Evolutionary conservation across 2,329 filamentous ascomycete species (phyloP), one percentile per base, ranked within the genome.

Genomic region (Aureobasidium sp.): DNA sequence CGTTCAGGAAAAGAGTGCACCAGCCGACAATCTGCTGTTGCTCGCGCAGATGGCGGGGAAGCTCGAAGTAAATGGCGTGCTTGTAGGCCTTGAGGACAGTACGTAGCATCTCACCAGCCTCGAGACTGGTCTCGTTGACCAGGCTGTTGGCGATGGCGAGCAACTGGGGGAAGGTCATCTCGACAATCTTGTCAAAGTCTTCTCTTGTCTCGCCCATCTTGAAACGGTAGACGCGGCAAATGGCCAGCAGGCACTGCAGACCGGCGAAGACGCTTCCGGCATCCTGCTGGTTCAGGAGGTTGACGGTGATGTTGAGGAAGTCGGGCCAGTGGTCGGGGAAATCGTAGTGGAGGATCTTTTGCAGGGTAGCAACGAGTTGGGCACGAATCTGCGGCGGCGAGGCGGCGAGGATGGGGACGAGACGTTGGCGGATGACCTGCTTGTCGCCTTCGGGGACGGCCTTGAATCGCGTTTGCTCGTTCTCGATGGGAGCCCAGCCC

Each of bases 71-170:
- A 70, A 95, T 96, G 52, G 94, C 92, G 78, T 99, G 93, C 79
- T 99, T 99, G 78, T 96, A 99, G 40, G 91, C 88, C 80, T 99
- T 99, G 71, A 99, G 83, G 61, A 95, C 90, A 63, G 95, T 87
- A 72, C 95, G 89, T 68, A 99, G 81, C 89, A 99, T 97, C 78
- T 97, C 94, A 63, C 90, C 93, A 19, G 93, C 94, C 76, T 99
- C 94, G 68, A 95, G 81, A 72, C 90, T 96, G 72, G 90, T 90
- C 78, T 97, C 92, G 67, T 90, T 88, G 49, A 96, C 88, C 69
- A 97, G 79, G 74, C 90, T 88, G 72, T 90, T 91, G 68, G 92
- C 95, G 70, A 99, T 94, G 65, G 82, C 81, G 67, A 97, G 80
- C 66, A 97, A 80, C 66, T 91, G 86, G 22, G 94, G 91, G 77